Evolutionary conservation across 2,329 filamentous ascomycete species (phyloP), one percentile per base, ranked within the genome.

Genomic region (Colletotrichum lini): DNA sequence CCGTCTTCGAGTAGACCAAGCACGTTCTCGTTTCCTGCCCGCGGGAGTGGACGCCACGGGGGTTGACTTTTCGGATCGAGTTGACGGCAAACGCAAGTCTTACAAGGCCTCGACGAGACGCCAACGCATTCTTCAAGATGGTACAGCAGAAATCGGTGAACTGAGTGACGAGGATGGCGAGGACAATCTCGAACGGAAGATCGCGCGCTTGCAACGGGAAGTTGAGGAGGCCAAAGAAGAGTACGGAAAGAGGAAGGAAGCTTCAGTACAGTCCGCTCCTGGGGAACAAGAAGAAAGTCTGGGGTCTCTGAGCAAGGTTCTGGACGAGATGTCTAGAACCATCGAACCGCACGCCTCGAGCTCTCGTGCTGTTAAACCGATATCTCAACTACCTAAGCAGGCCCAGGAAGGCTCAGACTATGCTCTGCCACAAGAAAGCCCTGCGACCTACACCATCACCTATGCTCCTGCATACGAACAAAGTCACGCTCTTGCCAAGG

Each of bases 21-120:
- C 96, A 53, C 92, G 96, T 67, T 91, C 89, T 42, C 90, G 91
- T 53, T 99, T 99, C 79, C 86, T 92, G 65, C 91, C 93, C 2
- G 86, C 93, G 12, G 88, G 90, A 50, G 90, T 97, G 42, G 93
- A 97, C 78, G 92, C 94, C 7, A 88, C 88, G 62, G 90, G 92
- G 26, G 94, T 93, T 30, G 94, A 98, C 81, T 96, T 98, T 80
- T 97, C 95, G 2, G 95, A 98, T 81, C 92, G 95, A 64, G 91
- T 98, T 47, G 91, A 91, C 70, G 90, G 90, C 57, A 96, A 96
- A 80, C 90, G 94, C 73, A 94, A 93, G 81, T 94, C 94, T 30
- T 98, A 98, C 84, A 91, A 91, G 75, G 91, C 91, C 45, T 92
- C 92, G 8, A 93, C 88, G 58, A 89, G 92, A 60, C 88, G 91